phyloP scores from a whole-genome alignment of 495 filamentous ascomycete species.

The Chaetomidium leptoderma region DNA sequence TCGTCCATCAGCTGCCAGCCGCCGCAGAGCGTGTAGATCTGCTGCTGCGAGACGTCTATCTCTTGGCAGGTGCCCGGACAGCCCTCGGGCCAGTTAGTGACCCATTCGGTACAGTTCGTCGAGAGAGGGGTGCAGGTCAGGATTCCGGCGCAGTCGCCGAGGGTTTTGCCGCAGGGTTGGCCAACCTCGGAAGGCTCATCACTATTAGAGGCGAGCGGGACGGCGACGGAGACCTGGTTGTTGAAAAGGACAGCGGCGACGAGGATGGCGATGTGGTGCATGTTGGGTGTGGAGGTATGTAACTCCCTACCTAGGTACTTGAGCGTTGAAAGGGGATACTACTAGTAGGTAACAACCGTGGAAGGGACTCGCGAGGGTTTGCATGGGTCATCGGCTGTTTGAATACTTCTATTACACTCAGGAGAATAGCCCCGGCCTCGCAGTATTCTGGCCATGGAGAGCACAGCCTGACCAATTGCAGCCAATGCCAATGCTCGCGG shows the following conservation, averaged over 20 bases:
- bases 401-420: no score
- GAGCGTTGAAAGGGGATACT: no score
- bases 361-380: no score
- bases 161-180: conserved; percentile 10
- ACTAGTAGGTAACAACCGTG: no score
- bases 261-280: not conserved
- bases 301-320: no score
- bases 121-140: conserved; percentile 22
- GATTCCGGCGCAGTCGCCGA: conserved; percentile 12
- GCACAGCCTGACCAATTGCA: no score
- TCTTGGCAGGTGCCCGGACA: conserved; percentile 20
- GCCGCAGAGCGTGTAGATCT: conserved; percentile 21
- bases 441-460: no score
- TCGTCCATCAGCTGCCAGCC: conserved; percentile 17
- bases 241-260: not conserved
- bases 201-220: not conserved
- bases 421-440: no score
- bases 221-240: not conserved
- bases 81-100: not conserved
- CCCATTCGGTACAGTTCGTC: conserved; percentile 13
- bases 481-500: no score
- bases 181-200: not conserved
- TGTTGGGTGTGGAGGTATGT: not conserved
- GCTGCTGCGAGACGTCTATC: conserved; percentile 9
- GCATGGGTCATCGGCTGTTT: no score